Evolutionary conservation across 176 grass and related monocot species (phyloP), one percentile per base, ranked within the genome.

Genomic region (Thalia dealbata): DNA sequence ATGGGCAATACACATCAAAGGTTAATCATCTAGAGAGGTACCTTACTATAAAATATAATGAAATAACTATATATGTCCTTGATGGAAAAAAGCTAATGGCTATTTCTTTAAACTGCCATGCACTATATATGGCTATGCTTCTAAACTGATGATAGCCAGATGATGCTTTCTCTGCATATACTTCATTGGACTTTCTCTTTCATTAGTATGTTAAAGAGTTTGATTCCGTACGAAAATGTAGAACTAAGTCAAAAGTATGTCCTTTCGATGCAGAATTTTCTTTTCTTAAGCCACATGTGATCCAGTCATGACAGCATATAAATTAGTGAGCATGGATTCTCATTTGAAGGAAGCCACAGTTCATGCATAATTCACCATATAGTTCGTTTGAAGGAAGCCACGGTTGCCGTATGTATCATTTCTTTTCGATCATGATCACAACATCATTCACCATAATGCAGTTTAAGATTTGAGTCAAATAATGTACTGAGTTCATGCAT

Each of bases 1-100:
- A 93, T 74, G 95, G 95, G 10, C 84, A 86, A n/a, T 81, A 76
- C 56, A 88, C 81, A 60, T 88, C 83, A 27, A 99, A 91, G 82
- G 24, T 77, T 45, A 93, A 99, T 81, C 83, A 93, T 85, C 50
- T 97, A 28, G 85, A 88, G 32, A 97, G 95, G 95, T 97, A 70
- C 56, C 71, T 38, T 1, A 38, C 4, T 2, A 38, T 4, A 38
- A 38, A 38, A 2, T 38, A 7, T 0, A 41, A 59, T 16, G n/a
- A 30, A 46, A 19, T 70, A 46, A 69, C 38, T 60, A 60, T 21
- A 69, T 64, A 24, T 30, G 12, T 23, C 22, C 22, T 23, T 23
- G n/a, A 60, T 60, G 56, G 2, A 23, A 60, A 60, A 60, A 21
- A 6, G 22, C 24, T 25, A 23, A 10, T 25, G 21, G 56, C n/a